Base-by-base conservation (phyloP, 2,329 filamentous ascomycete species). In the Boeremia exigua region DNA sequence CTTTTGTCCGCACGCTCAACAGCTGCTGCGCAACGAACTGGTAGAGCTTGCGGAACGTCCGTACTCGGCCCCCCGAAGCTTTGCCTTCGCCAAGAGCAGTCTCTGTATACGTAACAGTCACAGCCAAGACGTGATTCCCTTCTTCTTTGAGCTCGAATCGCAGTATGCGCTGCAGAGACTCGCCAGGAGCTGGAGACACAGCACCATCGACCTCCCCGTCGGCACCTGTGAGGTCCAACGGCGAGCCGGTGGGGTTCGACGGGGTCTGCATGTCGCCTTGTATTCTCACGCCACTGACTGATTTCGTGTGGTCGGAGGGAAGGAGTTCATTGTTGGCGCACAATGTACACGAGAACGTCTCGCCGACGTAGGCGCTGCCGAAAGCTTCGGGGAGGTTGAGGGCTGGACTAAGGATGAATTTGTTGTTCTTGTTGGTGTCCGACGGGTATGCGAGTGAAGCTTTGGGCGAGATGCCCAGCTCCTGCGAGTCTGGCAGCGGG, bases 221-320 rank as follows among this genome's bases (percentile, higher is more conserved):
- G 4, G 77, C 75, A 1, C 77, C 74, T n/a, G 54, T 42, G 5
- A 85, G 76, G 15, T 84, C 78, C n/a, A 96, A 81, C 2, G 84
- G 77, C 2, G 92, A 68, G 3, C 78, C 78, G 2, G 70, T 82
- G 29, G 87, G 86, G 51, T 89, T 86, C 3, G 88, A 87, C 0
- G 95, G 94, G 0, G 93, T 96, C 79, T 98, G 96, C 88, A 99
- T 96, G 77, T 97, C 93, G 0, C 93, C 95, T 52, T 90, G 86
- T 67, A 98, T 91, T 50, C 87, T 85, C 48, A 97, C 89, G 53
- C 90, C 90, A 59, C 86, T 88, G 36, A 96, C 87, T 40, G 78
- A 78, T 57, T 78, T 75, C 7, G 72, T 77, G 3, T 74, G 71
- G 42, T 76, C 70, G 1, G 60, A 51, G 36, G 75, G 62, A 17